Evolutionary conservation across 352 stramenopile species (phyloP).

Genomic region (Pythium chondricola): DNA sequence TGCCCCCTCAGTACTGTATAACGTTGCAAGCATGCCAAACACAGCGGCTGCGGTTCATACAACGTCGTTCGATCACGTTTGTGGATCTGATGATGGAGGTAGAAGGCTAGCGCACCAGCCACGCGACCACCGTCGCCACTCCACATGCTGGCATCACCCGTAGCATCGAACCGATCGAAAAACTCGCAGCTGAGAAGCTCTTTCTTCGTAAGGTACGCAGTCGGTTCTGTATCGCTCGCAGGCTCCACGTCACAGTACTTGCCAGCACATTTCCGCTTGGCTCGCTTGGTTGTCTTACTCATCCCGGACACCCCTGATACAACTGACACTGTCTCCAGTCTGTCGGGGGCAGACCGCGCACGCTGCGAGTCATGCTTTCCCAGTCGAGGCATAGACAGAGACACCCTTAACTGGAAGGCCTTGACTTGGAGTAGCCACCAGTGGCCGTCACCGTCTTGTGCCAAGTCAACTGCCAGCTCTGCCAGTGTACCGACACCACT

Average conservation of each 20-base stretch:
- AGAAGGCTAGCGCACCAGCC: constrained; percentile 32
- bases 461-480: constrained; percentile 49
- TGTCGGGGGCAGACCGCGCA: constrained; percentile 36
- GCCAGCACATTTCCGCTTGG: constrained; percentile 34
- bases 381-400: too few species aligned
- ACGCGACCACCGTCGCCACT: constrained; percentile 37
- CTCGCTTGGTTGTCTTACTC: neutral
- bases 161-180: constrained; percentile 35
- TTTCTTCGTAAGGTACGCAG: constrained; percentile 58
- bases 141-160: constrained; percentile 36
- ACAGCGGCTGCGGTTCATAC: constrained; percentile 55
- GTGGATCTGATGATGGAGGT: constrained; percentile 45
- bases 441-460: constrained; percentile 37
- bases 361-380: neutral
- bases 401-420: constrained; percentile 45
- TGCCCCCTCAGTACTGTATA: constrained; percentile 34
- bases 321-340: constrained; percentile 19
- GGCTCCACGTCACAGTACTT: constrained; percentile 7
- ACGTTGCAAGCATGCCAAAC: constrained; percentile 27
- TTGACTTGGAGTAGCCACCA: constrained; percentile 77
- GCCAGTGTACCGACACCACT: constrained; percentile 19
- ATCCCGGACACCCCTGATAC: neutral
- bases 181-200: constrained; percentile 63
- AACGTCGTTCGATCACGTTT: constrained; percentile 45
- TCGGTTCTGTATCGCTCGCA: constrained; percentile 16